Conservation (phyloP, 139 green algal genomes). For the Monoraphidium neglectum region DNA sequence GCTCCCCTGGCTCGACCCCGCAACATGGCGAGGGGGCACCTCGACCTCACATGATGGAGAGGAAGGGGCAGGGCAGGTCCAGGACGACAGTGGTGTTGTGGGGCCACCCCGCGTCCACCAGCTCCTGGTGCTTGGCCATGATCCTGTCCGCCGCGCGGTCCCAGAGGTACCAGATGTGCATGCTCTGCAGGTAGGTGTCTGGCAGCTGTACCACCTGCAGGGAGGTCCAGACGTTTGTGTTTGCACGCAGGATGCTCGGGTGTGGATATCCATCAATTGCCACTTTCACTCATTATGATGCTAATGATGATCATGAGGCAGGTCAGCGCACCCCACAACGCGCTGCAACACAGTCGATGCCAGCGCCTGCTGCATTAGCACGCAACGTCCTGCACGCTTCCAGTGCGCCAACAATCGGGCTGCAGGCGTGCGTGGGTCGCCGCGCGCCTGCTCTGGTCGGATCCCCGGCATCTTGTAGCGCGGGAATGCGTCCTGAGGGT, state of each 20-base stretch:
- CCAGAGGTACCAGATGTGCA: constrained; percentile 42
- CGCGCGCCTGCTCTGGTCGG: not conserved
- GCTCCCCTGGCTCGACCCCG: too few relatives aligned
- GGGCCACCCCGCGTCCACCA: constrained; percentile 24
- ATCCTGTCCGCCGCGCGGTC: constrained; percentile 31
- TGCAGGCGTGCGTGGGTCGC: too few relatives aligned
- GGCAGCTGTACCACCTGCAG: constrained; percentile 28
- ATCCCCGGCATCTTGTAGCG: constrained; percentile 28
- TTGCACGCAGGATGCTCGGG: not conserved
- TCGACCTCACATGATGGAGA: constrained; percentile 46
- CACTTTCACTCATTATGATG: too few relatives aligned
- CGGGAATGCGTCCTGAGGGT: constrained; percentile 32
- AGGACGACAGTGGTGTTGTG: constrained; percentile 51
- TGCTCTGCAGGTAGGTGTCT: constrained; percentile 24
- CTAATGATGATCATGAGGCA: too few relatives aligned
- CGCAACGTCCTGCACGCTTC: too few relatives aligned
- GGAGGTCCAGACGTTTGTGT: not conserved
- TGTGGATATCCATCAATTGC: too few relatives aligned
- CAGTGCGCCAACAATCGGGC: too few relatives aligned
- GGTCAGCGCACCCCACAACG: too few relatives aligned
- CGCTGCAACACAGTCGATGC: too few relatives aligned
- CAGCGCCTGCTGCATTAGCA: too few relatives aligned
- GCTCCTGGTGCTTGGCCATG: constrained; percentile 34
- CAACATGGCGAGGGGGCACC: not conserved
- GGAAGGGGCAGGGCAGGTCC: constrained; percentile 75